phyloP scores from a whole-genome alignment of 331 rosid genomes.

The Quercus tomentella region DNA sequence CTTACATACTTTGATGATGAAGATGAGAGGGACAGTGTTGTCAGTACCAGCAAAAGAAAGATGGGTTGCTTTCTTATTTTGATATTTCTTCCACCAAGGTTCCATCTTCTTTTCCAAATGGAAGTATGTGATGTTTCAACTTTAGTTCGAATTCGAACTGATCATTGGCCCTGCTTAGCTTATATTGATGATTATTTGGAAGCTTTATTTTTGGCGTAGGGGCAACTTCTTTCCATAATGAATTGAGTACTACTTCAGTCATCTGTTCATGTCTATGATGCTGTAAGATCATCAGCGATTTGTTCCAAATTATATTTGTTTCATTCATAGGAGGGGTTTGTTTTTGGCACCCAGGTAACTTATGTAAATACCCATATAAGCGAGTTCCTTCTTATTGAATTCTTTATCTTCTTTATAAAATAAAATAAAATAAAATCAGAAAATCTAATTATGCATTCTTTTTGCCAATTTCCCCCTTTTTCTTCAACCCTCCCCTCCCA shows the following conservation, averaged over 20 bases:
- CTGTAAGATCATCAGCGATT: conserved; percentile 5
- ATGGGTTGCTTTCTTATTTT: conserved; percentile 71
- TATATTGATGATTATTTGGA: conserved; percentile 95
- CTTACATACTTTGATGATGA: conserved; percentile 62
- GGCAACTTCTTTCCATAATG: background rate
- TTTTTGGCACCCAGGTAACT: conserved; percentile 12
- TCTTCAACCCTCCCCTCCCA: too few relatives aligned
- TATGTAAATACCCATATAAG: conserved; percentile 1
- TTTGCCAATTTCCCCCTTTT: background rate
- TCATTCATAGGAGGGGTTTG: conserved; percentile 15
- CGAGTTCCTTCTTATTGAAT: background rate
- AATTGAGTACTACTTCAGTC: background rate
- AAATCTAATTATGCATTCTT: background rate
- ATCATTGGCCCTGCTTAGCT: conserved; percentile 98
- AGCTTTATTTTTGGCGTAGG: conserved; percentile 70
- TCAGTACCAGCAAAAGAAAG: conserved; percentile 45
- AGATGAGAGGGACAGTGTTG: conserved; percentile 34
- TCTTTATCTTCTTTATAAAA: too few relatives aligned
- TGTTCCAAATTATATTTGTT: conserved; percentile 13
- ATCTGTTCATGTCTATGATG: background rate
- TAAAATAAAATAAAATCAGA: too few relatives aligned
- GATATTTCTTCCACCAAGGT: conserved; percentile 95
- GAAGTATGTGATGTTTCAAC: conserved; percentile 88
- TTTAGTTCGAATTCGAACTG: conserved; percentile 86
- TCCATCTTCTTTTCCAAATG: conserved; percentile 95